Evolutionary conservation across 768 basidiomycete species (phyloP), one percentile per base, ranked within the genome.

Genomic region (Lyophyllum semitale): DNA sequence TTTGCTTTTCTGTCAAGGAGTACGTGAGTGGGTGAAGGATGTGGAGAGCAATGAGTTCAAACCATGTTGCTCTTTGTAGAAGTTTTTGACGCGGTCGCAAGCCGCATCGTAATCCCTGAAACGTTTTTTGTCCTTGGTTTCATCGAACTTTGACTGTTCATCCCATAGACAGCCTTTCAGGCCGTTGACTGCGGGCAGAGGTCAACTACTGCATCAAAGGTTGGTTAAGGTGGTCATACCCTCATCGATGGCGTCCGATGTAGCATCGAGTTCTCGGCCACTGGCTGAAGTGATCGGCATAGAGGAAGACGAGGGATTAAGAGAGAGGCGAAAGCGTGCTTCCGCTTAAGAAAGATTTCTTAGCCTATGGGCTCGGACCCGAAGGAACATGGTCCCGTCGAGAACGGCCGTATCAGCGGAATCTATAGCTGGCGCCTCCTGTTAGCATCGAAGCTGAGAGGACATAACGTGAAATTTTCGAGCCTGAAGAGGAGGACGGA

Each of bases 81-180:
- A 86, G 6, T 73, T 70, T 70, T 83, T 84, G 66, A 87, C 84
- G 48, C 84, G 80, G 33, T 85, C 83, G 58, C 85, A 85, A 5
- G 84, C 84, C 4, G 68, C 78, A 40, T 89, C 85, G 63, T 91
- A 92, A 69, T 89, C 79, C 25, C 89, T 81, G 71, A 91, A 92
- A 48, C 72, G 64, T 11, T 77, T 55, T 69, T 90, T 91, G 74
- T 91, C 85, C 62, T 85, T 88, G 0, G 71, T 67, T 18, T 77
- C 72, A 66, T 85, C 85, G 61, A 89, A 84, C 48, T 77, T 68
- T 5, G 88, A 79, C 43, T 75, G 61, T 2, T 80, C 80, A 61
- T 86, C 74, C 86, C 85, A 84, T 41, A 76, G 58, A 48, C 78
- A 78, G 26, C 82, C 84, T 66, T 85, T 89, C 38, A 89, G 72